phyloP scores from a whole-genome alignment of 164 flowering plant genomes.

The Dillenia suffruticosa region DNA sequence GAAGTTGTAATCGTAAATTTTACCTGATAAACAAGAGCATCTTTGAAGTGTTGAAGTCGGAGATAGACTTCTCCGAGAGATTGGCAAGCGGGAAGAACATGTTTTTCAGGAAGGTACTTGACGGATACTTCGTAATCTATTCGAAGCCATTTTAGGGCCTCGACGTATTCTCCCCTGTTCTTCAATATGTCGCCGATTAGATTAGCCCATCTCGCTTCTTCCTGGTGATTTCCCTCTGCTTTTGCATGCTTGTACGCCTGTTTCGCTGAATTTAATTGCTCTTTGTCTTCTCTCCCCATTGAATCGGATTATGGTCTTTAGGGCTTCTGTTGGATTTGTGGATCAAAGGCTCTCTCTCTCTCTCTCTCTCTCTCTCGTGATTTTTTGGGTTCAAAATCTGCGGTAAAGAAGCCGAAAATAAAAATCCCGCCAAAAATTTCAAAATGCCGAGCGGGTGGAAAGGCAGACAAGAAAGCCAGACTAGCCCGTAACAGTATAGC shows the following conservation, averaged over 20 bases:
- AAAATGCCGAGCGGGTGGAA: too few species aligned
- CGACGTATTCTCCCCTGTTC: constrained; percentile 81
- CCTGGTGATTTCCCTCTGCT: constrained; percentile 62
- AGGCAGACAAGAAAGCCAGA: too few species aligned
- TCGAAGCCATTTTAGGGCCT: constrained; percentile 84
- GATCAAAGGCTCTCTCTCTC: too few species aligned
- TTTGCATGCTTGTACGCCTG: constrained; percentile 58
- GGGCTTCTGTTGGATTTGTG: too few species aligned
- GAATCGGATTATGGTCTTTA: too few species aligned
- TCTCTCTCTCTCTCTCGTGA: too few species aligned
- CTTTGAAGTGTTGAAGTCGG: constrained; percentile 51
- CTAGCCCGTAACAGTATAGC: too few species aligned
- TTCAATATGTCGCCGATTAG: constrained; percentile 75
- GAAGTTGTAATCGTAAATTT: background rate
- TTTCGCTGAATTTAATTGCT: constrained; percentile 58
- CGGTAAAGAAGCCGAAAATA: too few species aligned
- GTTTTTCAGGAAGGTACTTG: constrained; percentile 64
- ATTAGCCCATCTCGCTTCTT: constrained; percentile 97
- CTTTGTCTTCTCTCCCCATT: constrained; percentile 24
- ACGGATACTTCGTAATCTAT: constrained; percentile 71
- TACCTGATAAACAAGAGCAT: constrained; percentile 90
- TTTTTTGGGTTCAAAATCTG: too few species aligned
- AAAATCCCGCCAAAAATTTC: too few species aligned
- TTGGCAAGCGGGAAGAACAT: constrained; percentile 83
- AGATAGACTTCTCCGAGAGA: constrained; percentile 85